Evolutionary conservation across 768 basidiomycete species (phyloP), one percentile per base, ranked within the genome.

Genomic region (Amanita phalloides): DNA sequence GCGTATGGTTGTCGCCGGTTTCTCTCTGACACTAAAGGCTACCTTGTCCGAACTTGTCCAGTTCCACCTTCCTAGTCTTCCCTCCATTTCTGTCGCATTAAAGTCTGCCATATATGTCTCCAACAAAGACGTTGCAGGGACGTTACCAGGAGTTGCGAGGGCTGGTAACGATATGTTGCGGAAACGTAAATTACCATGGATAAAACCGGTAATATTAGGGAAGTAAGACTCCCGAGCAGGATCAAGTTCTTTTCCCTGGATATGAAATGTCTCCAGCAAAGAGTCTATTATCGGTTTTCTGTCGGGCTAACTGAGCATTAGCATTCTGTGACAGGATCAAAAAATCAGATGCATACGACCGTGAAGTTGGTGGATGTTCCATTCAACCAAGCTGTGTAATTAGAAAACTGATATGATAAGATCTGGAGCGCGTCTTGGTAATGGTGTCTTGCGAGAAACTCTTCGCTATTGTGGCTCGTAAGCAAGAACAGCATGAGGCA

Each of bases 401-500:
- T 87, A n/a, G 75, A 75, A 10, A 82, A 64, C 55, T 86, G 79
- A 59, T 77, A 70, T 30, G 72, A 71, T 54, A 89, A 63, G 6
- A 72, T 71, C 28, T 72, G 67, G 4, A 90, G 60, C n/a, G 79
- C 69, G 55, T 87, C 78, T 60, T 84, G 73, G 62, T 84, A 86
- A 52, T 81, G 79, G 57, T 76, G 78, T 53, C 79, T 71, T 13
- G 77, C 74, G 4, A 81, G 66, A 53, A 77, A 78, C 60, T 86
- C 84, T 58, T 87, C 86, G 6, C 77, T 75, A 54, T 75, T 82
- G 54, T 84, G 81, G 58, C 81, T 88, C 44, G 83, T 86, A 64
- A 90, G 77, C 78, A 90, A 74, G 66, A 85, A 89, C 25, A 90
- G 70, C 61, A 89, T 72, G 53, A 90, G 77, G 57, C 73, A 76